A percentile compares a stretch with the other conserved stretches of the same genome.
These are phyloP conservation scores for Wickerhamomyces rabaulensis DNA, from an alignment of 805 yeast species.

Conservation along the genomic window DNA sequence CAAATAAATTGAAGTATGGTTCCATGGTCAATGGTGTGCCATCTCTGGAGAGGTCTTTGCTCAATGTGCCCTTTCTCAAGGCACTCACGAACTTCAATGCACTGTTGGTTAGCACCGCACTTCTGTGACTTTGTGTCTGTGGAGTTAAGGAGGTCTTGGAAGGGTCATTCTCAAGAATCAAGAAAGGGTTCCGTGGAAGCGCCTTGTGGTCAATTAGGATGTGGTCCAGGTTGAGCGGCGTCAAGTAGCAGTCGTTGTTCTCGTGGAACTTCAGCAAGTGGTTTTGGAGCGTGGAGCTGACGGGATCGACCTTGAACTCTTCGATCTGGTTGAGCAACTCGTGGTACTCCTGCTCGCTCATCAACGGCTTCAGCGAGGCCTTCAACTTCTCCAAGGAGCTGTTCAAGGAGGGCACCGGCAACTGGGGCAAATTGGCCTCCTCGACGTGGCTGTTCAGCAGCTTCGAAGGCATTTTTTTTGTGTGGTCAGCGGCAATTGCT, in stretches of 20 bases:
- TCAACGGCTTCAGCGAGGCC: slow-evolving; percentile 54
- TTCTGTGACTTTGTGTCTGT: slow-evolving; percentile 62
- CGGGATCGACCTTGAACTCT: slow-evolving; percentile 38
- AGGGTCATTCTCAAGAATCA: slow-evolving; percentile 72
- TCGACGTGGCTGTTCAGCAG: neutral
- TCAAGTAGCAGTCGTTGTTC: slow-evolving; percentile 46
- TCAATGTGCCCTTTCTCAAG: slow-evolving; percentile 45
- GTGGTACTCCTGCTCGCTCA: slow-evolving; percentile 45
- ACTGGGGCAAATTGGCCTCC: slow-evolving; percentile 36
- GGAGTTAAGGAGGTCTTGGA: slow-evolving; percentile 42
- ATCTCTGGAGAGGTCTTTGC: slow-evolving; percentile 53
- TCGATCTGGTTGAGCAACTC: slow-evolving; percentile 39
- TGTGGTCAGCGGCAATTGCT: neutral
- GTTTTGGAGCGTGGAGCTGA: slow-evolving; percentile 43
- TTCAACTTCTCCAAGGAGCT: slow-evolving; percentile 49
- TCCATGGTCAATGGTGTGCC: slow-evolving; percentile 58
- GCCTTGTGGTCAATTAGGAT: slow-evolving; percentile 35
- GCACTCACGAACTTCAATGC: slow-evolving; percentile 62
- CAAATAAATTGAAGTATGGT: slow-evolving; percentile 62
- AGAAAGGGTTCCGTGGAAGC: slow-evolving; percentile 73
- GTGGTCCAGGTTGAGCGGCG: slow-evolving; percentile 37
- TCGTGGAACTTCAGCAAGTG: slow-evolving; percentile 45
- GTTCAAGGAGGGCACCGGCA: slow-evolving; percentile 57
- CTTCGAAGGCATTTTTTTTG: neutral
- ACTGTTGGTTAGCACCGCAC: slow-evolving; percentile 62